Conservation (phyloP, 2,329 filamentous ascomycete species). For the Calonectria pauciramosa region DNA sequence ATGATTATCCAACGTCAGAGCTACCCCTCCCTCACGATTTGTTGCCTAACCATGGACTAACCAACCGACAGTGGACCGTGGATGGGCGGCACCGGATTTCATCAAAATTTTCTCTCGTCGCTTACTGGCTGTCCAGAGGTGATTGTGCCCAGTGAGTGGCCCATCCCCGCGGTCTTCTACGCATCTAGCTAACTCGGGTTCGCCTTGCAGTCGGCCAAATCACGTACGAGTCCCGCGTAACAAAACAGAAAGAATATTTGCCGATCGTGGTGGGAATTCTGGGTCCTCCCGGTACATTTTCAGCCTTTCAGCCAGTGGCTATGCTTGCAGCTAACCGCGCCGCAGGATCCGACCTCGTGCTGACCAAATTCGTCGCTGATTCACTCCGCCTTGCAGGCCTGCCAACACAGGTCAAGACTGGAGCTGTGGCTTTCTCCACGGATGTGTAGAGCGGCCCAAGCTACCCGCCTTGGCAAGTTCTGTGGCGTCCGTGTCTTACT, state of each 20-base stretch:
- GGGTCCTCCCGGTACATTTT: background rate
- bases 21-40: background rate
- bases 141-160: background rate
- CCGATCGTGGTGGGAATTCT: background rate
- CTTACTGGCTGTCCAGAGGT: background rate
- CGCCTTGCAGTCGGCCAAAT: background rate
- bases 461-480: background rate
- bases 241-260: background rate
- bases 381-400: background rate
- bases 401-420: background rate
- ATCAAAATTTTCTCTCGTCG: background rate
- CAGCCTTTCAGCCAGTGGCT: background rate
- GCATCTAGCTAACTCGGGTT: background rate
- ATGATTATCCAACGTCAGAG: background rate
- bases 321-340: background rate
- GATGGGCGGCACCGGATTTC: background rate
- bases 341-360: background rate
- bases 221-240: background rate
- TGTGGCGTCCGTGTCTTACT: background rate
- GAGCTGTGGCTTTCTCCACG: background rate
- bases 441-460: background rate
- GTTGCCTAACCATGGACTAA: background rate
- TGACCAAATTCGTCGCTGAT: background rate
- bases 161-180: background rate
- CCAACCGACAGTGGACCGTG: background rate